A percentile compares a stretch with the other conserved stretches of the same genome.
These are phyloP conservation scores for Mycena pura DNA, from an alignment of 768 basidiomycete species.

Conservation along the genomic window DNA sequence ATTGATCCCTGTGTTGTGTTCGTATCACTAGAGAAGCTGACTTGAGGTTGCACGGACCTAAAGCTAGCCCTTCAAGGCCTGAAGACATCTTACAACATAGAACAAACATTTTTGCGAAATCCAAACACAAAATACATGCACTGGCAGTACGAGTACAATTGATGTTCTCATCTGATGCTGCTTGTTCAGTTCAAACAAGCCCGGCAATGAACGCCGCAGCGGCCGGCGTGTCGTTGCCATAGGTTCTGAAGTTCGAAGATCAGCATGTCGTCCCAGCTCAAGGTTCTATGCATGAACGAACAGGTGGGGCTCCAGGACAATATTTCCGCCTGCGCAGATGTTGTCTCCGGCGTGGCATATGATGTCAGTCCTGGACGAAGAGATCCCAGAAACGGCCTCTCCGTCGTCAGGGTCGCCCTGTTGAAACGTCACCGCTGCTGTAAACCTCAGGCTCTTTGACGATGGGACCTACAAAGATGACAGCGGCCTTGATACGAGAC, in stretches of 20 bases:
- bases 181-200: no score
- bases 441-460: not conserved
- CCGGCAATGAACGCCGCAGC: conserved; percentile 7
- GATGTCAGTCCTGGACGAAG: conserved; percentile 34
- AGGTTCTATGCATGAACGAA: not conserved
- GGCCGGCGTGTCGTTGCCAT: not conserved
- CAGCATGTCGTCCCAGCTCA: not conserved
- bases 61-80: no score
- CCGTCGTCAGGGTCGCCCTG: conserved; percentile 43
- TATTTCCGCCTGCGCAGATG: conserved; percentile 36
- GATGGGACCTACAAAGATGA: conserved; percentile 34
- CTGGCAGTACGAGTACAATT: no score
- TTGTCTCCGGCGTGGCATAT: conserved; percentile 39
- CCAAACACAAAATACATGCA: no score
- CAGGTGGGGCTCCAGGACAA: conserved; percentile 34
- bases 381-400: conserved; percentile 35
- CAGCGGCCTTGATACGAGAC: conserved; percentile 37
- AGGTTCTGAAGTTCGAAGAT: not conserved
- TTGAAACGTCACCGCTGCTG: not conserved
- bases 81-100: no score
- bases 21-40: not conserved
- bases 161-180: no score
- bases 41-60: no score
- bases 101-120: no score
- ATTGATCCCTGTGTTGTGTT: not conserved